These are phyloP conservation scores for Amanita muscaria DNA, from an alignment of 768 basidiomycete genomes.

Conservation along the genomic window DNA sequence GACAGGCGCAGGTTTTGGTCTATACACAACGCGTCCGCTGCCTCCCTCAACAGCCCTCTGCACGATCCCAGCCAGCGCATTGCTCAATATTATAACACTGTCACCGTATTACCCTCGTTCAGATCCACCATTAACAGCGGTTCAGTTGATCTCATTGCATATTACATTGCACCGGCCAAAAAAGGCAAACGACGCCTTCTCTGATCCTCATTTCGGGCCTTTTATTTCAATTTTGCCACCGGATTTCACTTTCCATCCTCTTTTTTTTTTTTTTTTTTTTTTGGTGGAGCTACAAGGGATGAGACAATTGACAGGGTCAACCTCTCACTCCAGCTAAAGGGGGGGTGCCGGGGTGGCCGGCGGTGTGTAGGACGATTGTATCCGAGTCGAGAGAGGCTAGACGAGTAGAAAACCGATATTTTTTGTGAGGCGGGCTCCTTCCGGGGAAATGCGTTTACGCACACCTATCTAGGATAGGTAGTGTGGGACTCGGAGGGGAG, in stretches of 20 bases:
- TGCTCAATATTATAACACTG: conserved; percentile 72
- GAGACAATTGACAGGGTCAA: no score
- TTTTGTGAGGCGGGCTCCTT: no score
- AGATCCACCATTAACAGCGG: conserved; percentile 39
- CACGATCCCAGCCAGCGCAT: conserved; percentile 54
- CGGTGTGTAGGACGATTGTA: no score
- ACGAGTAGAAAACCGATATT: no score
- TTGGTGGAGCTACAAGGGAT: no score
- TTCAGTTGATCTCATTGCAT: conserved; percentile 77
- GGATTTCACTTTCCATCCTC: conserved; percentile 70
- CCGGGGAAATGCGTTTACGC: no score
- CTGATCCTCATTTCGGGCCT: conserved; percentile 55
- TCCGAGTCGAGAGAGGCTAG: no score
- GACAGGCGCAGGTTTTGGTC: conserved; percentile 59
- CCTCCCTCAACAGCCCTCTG: conserved; percentile 54
- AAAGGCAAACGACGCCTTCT: conserved; percentile 29
- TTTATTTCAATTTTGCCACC: conserved; percentile 74
- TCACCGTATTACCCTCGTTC: conserved; percentile 43
- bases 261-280: no score
- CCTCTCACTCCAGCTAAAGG: no score
- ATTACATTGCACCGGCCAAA: conserved; percentile 57
- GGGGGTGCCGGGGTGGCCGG: no score
- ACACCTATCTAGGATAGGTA: no score
- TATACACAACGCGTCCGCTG: conserved; percentile 39
- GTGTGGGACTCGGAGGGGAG: no score